phyloP scores from a whole-genome alignment of 2,329 filamentous ascomycete genomes.

The Sporothrix dimorphospora region DNA sequence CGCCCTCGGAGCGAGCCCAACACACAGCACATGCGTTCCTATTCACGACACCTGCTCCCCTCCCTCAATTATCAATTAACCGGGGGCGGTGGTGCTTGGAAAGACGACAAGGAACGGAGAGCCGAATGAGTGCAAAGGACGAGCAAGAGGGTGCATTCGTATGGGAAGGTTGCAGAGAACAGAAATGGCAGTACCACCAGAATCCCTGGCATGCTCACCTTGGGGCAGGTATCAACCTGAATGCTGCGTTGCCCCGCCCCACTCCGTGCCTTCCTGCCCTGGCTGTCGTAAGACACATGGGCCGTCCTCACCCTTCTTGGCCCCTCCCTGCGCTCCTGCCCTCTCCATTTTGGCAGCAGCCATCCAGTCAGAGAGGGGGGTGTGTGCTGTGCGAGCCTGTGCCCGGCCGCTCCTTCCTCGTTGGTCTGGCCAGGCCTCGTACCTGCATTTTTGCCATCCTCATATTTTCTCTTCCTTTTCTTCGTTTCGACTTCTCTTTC shows the following conservation, averaged over 20 bases:
- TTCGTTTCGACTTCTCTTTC: conserved; percentile 8
- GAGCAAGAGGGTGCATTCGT: conserved; percentile 4
- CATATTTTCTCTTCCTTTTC: neutral
- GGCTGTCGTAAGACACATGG: conserved; percentile 7
- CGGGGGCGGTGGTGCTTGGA: neutral
- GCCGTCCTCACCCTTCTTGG: neutral
- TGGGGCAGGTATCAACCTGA: conserved; percentile 4
- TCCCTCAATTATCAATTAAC: conserved; percentile 25
- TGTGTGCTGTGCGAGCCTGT: neutral
- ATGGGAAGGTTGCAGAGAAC: conserved; percentile 17
- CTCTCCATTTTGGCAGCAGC: conserved; percentile 4
- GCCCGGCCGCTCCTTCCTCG: conserved; percentile 9
- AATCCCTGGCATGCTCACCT: conserved; percentile 11
- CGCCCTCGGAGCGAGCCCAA: neutral
- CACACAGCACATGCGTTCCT: conserved; percentile 7
- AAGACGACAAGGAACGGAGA: conserved; percentile 1
- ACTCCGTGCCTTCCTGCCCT: conserved; percentile 15
- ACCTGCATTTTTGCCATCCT: conserved; percentile 3
- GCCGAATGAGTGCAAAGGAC: neutral
- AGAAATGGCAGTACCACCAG: conserved; percentile 20
- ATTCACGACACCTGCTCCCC: neutral
- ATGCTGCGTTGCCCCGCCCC: neutral
- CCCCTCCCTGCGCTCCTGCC: conserved; percentile 8
- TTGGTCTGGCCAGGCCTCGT: conserved; percentile 15
- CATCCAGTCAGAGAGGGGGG: neutral